Base-by-base conservation (phyloP, 2,329 filamentous ascomycete species). In the Didymella lethalis region DNA sequence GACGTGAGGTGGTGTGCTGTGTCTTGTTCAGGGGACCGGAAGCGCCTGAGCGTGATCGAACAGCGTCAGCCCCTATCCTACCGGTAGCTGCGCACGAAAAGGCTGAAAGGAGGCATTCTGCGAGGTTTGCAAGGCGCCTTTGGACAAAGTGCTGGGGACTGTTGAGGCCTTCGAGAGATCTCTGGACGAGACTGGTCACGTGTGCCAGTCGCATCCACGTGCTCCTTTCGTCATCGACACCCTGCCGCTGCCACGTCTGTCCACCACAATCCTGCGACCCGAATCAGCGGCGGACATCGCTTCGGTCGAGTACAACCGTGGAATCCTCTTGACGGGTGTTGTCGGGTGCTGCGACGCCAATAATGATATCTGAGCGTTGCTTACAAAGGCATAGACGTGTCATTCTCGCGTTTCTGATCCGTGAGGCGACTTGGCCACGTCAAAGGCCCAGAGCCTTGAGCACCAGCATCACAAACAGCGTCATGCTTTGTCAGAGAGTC, bases 351-450 rank as follows among this genome's bases (percentile, higher is more conserved):
- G 20, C 8, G 31, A 20, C 36, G 10, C 41, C 54, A 44, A n/a
- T n/a, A 44, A 34, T 16, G 23, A 32, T 7, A 11, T 14, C 38
- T 26, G 38, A 48, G 25, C 44, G 38, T 26, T 23, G 49, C 56
- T 54, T 41, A 48, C 46, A 40, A 48, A 54, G 16, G 45, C 2
- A 53, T 38, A 58, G 50, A 54, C 56, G 56, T 59, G 56, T 54
- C 56, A 28, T 1, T 47, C 34, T 54, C 50, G 56, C 49, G 56
- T 59, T 44, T 59, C 56, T 34, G 32, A 58, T 58, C 56, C 44
- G 56, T 49, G 56, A 58, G 56, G 56, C 56, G 26, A 46, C 50
- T 20, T 26, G 44, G 48, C 56, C 56, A 59, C 50, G 51, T 54
- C 31, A n/a, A 46, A 32, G 16, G 25, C 18, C 29, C 34, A 36